Evolutionary conservation across 2,329 filamentous ascomycete species (phyloP).

Genomic region (Epichloe typhina): DNA sequence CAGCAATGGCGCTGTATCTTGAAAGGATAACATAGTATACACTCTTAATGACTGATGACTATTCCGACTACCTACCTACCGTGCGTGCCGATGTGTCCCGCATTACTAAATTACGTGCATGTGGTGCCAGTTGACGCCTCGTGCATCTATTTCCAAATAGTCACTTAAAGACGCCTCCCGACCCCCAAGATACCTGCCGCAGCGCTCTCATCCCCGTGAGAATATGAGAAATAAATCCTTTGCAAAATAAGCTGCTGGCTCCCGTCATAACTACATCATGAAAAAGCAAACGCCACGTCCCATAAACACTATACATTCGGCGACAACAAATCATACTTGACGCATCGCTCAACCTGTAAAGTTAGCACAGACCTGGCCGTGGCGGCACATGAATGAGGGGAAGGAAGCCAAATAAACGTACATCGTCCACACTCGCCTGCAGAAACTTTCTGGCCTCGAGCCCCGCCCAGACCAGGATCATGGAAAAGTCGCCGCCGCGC

Average conservation of each 20-base stretch:
- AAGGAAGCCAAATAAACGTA: conserved; percentile 20
- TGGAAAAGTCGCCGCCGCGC: conserved; percentile 62
- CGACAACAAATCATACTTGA: conserved; percentile 79
- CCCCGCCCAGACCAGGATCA: conserved; percentile 85
- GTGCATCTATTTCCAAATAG: too few relatives aligned
- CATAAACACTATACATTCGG: conserved; percentile 55
- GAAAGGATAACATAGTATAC: not conserved
- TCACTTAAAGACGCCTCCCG: too few relatives aligned
- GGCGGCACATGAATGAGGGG: too few relatives aligned
- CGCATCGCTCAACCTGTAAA: conserved; percentile 64
- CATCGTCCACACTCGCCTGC: conserved; percentile 80
- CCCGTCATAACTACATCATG: too few relatives aligned
- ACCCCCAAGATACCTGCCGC: too few relatives aligned
- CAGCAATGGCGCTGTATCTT: not conserved
- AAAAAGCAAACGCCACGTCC: not conserved
- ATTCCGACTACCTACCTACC: not conserved
- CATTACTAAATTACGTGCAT: too few relatives aligned
- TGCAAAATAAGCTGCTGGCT: too few relatives aligned
- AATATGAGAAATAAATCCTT: too few relatives aligned
- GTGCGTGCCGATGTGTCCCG: not conserved
- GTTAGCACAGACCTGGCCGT: not conserved
- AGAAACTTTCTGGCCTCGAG: conserved; percentile 80
- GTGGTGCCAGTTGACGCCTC: too few relatives aligned
- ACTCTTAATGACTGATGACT: not conserved
- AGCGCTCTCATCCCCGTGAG: too few relatives aligned